Base-by-base conservation (phyloP, 305 asterid genomes). In the Fraxinus latifolia region DNA sequence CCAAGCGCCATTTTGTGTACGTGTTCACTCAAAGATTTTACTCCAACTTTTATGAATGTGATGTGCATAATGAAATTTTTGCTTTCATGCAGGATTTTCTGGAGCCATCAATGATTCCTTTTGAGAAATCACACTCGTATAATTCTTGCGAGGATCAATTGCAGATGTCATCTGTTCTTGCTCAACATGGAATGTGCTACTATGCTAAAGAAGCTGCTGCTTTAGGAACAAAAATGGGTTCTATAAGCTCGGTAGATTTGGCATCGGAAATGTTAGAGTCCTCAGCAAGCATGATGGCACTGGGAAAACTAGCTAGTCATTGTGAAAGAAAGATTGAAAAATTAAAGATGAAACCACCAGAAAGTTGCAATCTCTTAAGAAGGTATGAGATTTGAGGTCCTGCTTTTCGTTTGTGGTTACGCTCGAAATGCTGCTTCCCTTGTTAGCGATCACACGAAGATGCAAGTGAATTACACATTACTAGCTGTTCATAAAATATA, bases 101-200 rank as follows among this genome's bases (percentile, higher is more conserved):
- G 81, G 88, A 75, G 70, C 78, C 93, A 75, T 88, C 87, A 29
- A 23, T 74, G 89, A 42, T 80, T 82, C 90, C 90, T n/a, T 50
- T 44, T 34, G 92, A 90, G 82, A 86, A 83, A 47, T 67, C 82
- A 58, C 89, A 89, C 82, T 89, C 93, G 6, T 84, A 79, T 83
- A 84, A 86, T 84, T 94, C 92, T 90, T 85, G 86, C 81, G 97
- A 95, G 29, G 85, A 84, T 84, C 99, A 92, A 84, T 58, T 90
- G 85, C 92, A 93, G 80, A 94, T 96, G 90, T 86, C 97, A 50
- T 92, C 97, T 7, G 65, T 86, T 81, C 74, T 91, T 80, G 94
- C 93, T 47, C 91, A 96, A 87, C 99, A 96, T 77, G 99, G 97
- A 62, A 85, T 92, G 80, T 94, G 97, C 89, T 87, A 87, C 82